These are phyloP conservation scores for Hanseniaspora clermontiae DNA, from an alignment of 805 yeast genomes.

Conservation along the genomic window DNA sequence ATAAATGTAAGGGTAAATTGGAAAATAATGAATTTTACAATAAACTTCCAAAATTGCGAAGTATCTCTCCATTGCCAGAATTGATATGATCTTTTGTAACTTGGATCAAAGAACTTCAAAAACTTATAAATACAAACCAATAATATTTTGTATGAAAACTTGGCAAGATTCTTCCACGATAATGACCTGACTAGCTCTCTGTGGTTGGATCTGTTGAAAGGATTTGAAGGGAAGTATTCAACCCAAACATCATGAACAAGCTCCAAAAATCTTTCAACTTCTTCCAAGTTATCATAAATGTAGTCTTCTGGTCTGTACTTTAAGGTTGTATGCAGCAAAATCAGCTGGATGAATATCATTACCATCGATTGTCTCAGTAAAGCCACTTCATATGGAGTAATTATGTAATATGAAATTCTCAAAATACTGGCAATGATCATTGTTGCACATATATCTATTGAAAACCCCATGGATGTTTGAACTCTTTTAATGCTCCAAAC, in stretches of 20 bases:
- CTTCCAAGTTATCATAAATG: constrained; percentile 29
- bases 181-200: constrained; percentile 20
- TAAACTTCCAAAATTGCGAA: constrained; percentile 48
- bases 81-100: constrained; percentile 46
- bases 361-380: constrained; percentile 64
- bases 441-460: constrained; percentile 85
- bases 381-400: constrained; percentile 71
- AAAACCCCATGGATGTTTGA: constrained; percentile 64
- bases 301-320: constrained; percentile 40
- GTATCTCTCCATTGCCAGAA: constrained; percentile 84
- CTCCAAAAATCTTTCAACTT: constrained; percentile 25
- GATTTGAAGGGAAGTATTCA: constrained; percentile 24
- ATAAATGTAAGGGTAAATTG: constrained; percentile 28
- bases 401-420: constrained; percentile 62
- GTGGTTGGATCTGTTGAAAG: constrained; percentile 23
- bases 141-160: constrained; percentile 21
- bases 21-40: constrained; percentile 34
- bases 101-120: constrained; percentile 56
- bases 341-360: constrained; percentile 70
- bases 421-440: constrained; percentile 69
- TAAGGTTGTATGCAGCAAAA: constrained; percentile 52
- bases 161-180: constrained; percentile 18
- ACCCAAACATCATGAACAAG: constrained; percentile 26
- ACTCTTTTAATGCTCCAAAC: constrained; percentile 51
- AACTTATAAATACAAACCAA: constrained; percentile 29